A percentile compares a stretch with the other conserved stretches of the same genome.
Conservation (phyloP, 179 eudicot genomes). For the Beta lomatogona region DNA sequence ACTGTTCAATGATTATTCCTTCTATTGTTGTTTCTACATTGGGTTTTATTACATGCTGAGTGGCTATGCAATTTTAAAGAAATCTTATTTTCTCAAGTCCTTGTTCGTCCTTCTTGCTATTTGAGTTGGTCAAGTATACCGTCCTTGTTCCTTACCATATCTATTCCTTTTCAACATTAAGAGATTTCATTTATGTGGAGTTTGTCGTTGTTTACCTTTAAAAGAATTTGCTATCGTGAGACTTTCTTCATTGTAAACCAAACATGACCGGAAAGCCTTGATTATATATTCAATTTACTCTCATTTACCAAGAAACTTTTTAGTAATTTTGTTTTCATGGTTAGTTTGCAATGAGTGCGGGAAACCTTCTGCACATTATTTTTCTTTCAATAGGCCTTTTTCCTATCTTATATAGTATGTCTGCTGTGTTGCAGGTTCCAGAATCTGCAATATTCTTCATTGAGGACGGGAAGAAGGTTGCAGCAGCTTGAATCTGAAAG, state of each 20-base stretch:
- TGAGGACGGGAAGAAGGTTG: slow-evolving; percentile 93
- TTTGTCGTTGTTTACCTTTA: not conserved
- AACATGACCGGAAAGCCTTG: not conserved
- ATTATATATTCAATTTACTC: not conserved
- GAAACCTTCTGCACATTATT: not conserved
- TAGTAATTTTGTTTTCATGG: not conserved
- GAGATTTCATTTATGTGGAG: not conserved
- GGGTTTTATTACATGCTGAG: not conserved
- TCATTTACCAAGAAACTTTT: not conserved
- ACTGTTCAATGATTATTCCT: not conserved
- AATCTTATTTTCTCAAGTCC: not conserved
- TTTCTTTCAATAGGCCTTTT: not conserved
- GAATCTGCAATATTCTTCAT: slow-evolving; percentile 82
- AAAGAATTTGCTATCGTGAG: too few relatives aligned
- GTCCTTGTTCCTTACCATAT: not conserved
- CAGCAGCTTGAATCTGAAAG: slow-evolving; percentile 51
- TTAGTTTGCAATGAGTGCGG: not conserved
- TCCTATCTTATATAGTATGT: not conserved
- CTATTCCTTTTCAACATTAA: not conserved
- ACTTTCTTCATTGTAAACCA: not conserved
- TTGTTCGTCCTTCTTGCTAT: not conserved
- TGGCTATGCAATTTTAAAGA: not conserved
- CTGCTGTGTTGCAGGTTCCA: slow-evolving; percentile 55
- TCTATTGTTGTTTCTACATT: not conserved
- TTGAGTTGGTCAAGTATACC: not conserved